Conservation (phyloP, 768 basidiomycete species). For the Hirschioporus abietinus region DNA sequence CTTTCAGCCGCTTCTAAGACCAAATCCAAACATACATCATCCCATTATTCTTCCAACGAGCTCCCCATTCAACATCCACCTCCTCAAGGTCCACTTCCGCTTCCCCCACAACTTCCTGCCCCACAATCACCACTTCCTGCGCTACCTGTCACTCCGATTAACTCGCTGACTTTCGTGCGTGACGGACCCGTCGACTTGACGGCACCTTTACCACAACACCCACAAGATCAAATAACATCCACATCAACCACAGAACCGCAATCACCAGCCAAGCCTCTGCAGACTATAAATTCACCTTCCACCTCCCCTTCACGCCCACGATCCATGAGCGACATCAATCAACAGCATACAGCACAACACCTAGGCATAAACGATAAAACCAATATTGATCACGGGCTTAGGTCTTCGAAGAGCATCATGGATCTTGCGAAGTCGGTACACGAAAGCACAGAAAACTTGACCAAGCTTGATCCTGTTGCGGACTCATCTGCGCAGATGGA, state of each 20-base stretch:
- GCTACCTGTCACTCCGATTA: background rate
- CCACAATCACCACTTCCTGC: background rate
- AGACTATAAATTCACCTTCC: constrained; percentile 30
- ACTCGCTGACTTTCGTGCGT: background rate
- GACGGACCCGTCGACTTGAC: background rate
- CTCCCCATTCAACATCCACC: background rate
- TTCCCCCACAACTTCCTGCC: background rate
- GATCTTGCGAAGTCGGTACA: background rate
- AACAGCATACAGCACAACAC: background rate
- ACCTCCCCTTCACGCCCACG: constrained; percentile 49
- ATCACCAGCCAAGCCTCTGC: constrained; percentile 15
- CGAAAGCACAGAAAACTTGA: background rate
- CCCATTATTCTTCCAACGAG: background rate
- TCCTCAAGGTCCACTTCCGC: background rate
- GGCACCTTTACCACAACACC: background rate
- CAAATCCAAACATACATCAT: background rate
- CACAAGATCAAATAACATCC: background rate
- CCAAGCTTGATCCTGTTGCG: background rate
- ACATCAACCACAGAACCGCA: background rate
- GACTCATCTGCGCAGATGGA: background rate
- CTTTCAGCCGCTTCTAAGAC: background rate
- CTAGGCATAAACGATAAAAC: background rate
- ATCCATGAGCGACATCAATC: constrained; percentile 35
- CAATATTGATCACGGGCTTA: background rate
- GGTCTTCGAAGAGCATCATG: background rate